phyloP scores from a whole-genome alignment of 2,329 filamentous ascomycete genomes.

The Diatrype stigma region DNA sequence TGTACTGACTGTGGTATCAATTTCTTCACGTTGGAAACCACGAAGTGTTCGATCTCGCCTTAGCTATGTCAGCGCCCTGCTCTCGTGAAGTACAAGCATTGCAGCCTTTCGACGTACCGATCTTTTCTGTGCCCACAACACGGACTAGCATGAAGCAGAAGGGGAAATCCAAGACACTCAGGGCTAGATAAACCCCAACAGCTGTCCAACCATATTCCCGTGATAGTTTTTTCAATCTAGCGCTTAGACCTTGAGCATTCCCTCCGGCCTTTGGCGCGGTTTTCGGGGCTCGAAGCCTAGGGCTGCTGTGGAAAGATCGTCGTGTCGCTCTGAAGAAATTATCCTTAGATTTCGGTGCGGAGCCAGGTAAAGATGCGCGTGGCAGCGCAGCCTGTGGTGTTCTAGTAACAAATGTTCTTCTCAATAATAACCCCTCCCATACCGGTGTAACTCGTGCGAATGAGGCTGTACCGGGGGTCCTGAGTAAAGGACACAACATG shows the following conservation, averaged over 20 bases:
- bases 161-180: conserved; percentile 87
- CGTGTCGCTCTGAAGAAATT: conserved; percentile 12
- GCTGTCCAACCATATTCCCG: conserved; percentile 94
- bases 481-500: not conserved
- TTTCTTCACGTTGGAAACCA: conserved; percentile 56
- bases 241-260: conserved; percentile 51
- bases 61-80: conserved; percentile 7
- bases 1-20: conserved; percentile 58
- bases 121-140: conserved; percentile 76
- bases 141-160: conserved; percentile 90
- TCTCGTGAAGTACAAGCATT: not conserved
- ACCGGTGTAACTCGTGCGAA: not conserved
- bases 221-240: conserved; percentile 75
- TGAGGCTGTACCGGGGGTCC: not conserved
- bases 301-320: conserved; percentile 22
- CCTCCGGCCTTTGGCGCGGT: conserved; percentile 13
- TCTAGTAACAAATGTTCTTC: conserved; percentile 5
- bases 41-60: conserved; percentile 63
- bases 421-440: not conserved
- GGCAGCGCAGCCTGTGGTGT: conserved; percentile 4
- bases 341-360: conserved; percentile 8
- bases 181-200: conserved; percentile 79
- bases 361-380: conserved; percentile 10
- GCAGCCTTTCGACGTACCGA: conserved; percentile 55
- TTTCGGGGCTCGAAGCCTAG: conserved; percentile 21